phyloP scores from a whole-genome alignment of 2,329 filamentous ascomycete genomes.

The Madurella mycetomatis region DNA sequence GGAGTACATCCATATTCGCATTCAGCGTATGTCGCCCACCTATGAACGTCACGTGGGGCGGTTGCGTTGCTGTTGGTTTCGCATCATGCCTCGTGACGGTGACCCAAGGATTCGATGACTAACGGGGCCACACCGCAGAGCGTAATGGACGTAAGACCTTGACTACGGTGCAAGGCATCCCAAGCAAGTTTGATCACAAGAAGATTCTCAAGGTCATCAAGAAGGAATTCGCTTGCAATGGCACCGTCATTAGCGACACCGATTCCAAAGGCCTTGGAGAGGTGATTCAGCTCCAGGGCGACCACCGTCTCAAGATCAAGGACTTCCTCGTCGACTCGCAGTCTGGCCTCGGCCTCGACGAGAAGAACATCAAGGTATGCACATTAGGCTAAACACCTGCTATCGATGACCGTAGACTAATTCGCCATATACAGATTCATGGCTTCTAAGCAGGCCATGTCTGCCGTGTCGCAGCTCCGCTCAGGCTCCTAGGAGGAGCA shows the following conservation, averaged over 20 bases:
- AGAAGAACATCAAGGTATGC: constrained; percentile 89
- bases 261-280: constrained; percentile 80
- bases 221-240: constrained; percentile 99
- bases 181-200: constrained; percentile 98
- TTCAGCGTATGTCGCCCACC: constrained; percentile 72
- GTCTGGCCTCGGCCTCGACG: constrained; percentile 87
- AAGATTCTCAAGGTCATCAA: constrained; percentile 99
- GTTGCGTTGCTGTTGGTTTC: constrained; percentile 4
- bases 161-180: constrained; percentile 98
- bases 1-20: constrained; percentile 99
- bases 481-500: constrained; percentile 11
- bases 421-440: constrained; percentile 42
- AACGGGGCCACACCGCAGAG: constrained; percentile 52
- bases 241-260: constrained; percentile 88
- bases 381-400: neutral
- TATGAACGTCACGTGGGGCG: neutral
- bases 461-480: constrained; percentile 27
- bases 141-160: constrained; percentile 99
- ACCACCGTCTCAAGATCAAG: constrained; percentile 98
- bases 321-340: constrained; percentile 97
- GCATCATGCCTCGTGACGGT: neutral
- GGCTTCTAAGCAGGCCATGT: constrained; percentile 54
- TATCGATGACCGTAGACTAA: neutral
- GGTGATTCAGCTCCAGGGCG: constrained; percentile 98
- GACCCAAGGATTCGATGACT: constrained; percentile 4